Evolutionary conservation across 225 moss, liverwort and hornwort species (phyloP), one percentile per base, ranked within the genome.

Genomic region (Takakia lepidozioides): DNA sequence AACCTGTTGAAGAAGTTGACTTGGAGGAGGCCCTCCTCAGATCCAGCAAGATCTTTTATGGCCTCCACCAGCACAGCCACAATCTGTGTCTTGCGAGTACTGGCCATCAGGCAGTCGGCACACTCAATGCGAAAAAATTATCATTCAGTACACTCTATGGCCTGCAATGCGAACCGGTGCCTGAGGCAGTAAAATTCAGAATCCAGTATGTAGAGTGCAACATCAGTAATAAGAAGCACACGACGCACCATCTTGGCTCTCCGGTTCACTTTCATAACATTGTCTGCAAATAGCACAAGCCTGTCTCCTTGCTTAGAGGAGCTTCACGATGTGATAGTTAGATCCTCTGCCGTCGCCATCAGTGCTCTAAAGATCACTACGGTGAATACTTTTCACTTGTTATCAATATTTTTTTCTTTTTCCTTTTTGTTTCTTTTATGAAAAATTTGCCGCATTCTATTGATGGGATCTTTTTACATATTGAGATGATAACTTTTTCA

Each of bases 31-130:
- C n/a, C 52, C n/a, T 79, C 73, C 48, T 60, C 78, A 48, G 66
- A 57, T 34, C 22, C 50, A 10, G 59, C 48, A 22, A 81, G 54
- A 41, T 86, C 86, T 66, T 88, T 93, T 30, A 61, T 67, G n/a
- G 86, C 88, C 51, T 86, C 93, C 47, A 67, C 76, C 15, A 93
- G 78, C 23, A 84, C 83, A 19, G 88, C 86, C 24, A 93, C 83
- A 41, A 93, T 84, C 52, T 88, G 83, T 3, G 68, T 74, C 65
- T 88, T 88, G 20, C 81, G 81, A 13, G 93, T 83, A 68, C 88
- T 93, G 29, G 88, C 93, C 52, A 93, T 66, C 48, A 93, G 58
- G 45, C 69, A 78, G 58, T 88, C 93, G 88, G 86, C 21, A 93
- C 41, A 40, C 71, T 58, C 17, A 92, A 49, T 20, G 91, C 91